Base-by-base conservation (phyloP, 345 rosid species). In the Diplotaxis tenuifolia region DNA sequence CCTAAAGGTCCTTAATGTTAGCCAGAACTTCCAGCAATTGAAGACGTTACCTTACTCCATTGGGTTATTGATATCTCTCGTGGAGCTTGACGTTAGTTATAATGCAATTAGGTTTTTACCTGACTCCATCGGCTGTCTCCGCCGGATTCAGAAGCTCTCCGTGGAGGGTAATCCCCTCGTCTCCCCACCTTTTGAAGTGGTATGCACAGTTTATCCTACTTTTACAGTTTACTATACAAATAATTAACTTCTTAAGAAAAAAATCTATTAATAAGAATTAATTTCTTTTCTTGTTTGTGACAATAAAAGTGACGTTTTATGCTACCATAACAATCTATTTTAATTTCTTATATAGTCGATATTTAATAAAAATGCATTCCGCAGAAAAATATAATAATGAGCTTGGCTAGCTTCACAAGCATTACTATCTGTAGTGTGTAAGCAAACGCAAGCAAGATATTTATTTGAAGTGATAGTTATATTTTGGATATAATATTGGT, bases 11-110 rank as follows among this genome's bases (percentile, higher is more conserved):
- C 89, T 93, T 8, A 93, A 93, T 23, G 82, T 93, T 2, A 90
- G 98, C 79, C 96, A 90, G 56, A 93, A 93, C 73, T 93, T 93
- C 70, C 96, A 84, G 10, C 82, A 84, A 82, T 89, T 92, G 1
- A 83, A 78, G 36, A 62, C 36, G 21, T 77, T 92, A 3, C 98
- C 96, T 0, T 90, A 85, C 75, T 87, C 96, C 65, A 57, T 92
- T 2, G 98, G 98, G 63, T 85, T 90, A 50, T 88, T 92, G 68
- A 32, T 87, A 4, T 90, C 96, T 53, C 88, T 93, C 0, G 82
- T 84, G 4, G 98, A 90, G 75, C 47, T 93, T 56, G 96, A 93
- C 53, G 81, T 84, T 7, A 93, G 98, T 73, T 90, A 88, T 75
- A 93, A 93, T 80, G 79, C 73, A 15, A 87, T 92, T 8, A 66